Evolutionary conservation across 352 stramenopile species (phyloP).

Genomic region (Phytophthora foliorum): DNA sequence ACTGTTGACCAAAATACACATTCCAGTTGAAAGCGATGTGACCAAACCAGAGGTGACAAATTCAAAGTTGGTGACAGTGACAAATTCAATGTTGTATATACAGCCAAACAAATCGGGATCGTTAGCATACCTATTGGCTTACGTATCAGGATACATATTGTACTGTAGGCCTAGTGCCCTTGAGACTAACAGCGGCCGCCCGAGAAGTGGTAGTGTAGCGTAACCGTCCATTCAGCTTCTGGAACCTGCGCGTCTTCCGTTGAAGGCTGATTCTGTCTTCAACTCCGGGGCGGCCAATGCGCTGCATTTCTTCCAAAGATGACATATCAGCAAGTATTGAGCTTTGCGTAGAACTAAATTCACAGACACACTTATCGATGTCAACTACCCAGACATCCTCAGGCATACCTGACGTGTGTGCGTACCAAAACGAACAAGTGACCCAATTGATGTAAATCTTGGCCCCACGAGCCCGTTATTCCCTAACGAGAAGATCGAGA

Average conservation of each 20-base stretch:
- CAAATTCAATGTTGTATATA: neutral
- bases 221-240: too few relatives aligned
- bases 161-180: too few relatives aligned
- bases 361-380: conserved; percentile 12
- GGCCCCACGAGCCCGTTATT: conserved; percentile 6
- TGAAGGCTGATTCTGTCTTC: conserved; percentile 1
- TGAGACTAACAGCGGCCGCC: too few relatives aligned
- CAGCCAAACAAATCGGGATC: neutral
- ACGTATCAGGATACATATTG: too few relatives aligned
- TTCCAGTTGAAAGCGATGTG: too few relatives aligned
- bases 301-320: neutral
- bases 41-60: neutral
- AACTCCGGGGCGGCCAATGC: too few relatives aligned
- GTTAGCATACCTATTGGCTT: too few relatives aligned
- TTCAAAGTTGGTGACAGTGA: neutral
- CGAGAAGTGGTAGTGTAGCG: too few relatives aligned
- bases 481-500: neutral
- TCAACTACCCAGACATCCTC: conserved; percentile 14
- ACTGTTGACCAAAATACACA: too few relatives aligned
- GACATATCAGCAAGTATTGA: conserved; percentile 22
- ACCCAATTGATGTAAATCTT: conserved; percentile 13
- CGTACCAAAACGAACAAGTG: conserved; percentile 17
- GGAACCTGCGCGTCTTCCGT: too few relatives aligned
- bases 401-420: too few relatives aligned
- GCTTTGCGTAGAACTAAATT: conserved; percentile 14